A percentile compares a stretch with the other conserved stretches of the same genome.
phyloP scores from a whole-genome alignment of 1,139 yeast species.

The Torulaspora pretoriensis region DNA sequence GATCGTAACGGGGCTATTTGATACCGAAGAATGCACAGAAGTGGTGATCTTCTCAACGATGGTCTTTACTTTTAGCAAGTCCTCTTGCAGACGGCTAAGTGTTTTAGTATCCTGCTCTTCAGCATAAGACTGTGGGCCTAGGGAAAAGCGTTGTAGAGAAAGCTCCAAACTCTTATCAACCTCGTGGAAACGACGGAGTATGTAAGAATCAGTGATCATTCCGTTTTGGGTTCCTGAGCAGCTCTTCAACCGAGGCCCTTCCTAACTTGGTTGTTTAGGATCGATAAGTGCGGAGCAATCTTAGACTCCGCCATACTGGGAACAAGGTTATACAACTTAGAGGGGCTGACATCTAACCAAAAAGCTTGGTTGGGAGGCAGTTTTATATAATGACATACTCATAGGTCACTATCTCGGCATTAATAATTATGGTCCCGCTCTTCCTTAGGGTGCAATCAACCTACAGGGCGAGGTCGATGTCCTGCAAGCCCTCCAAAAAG shows the following conservation, averaged over 20 bases:
- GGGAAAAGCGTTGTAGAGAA: conserved; percentile 10
- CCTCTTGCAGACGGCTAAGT: conserved; percentile 8
- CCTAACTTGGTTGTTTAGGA: not conserved
- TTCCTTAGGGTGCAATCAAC: no score
- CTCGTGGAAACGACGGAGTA: conserved; percentile 11
- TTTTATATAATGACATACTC: no score
- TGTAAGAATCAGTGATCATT: conserved; percentile 14
- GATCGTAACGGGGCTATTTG: conserved; percentile 3
- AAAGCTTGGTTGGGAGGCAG: no score
- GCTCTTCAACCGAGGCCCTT: not conserved
- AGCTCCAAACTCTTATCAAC: conserved; percentile 15
- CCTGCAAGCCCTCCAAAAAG: no score
- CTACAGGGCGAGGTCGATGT: no score
- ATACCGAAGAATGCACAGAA: conserved; percentile 4
- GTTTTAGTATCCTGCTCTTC: conserved; percentile 4
- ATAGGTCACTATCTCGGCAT: no score
- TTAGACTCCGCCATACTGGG: not conserved
- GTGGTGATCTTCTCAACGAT: conserved; percentile 10
- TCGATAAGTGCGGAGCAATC: not conserved
- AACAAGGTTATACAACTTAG: no score
- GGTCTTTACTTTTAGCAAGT: conserved; percentile 11
- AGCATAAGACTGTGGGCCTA: conserved; percentile 4
- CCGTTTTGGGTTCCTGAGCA: not conserved
- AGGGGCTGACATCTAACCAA: no score
- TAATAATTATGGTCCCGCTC: no score